Conservation (phyloP, 257 asterid species). For the Apocynum venetum region DNA sequence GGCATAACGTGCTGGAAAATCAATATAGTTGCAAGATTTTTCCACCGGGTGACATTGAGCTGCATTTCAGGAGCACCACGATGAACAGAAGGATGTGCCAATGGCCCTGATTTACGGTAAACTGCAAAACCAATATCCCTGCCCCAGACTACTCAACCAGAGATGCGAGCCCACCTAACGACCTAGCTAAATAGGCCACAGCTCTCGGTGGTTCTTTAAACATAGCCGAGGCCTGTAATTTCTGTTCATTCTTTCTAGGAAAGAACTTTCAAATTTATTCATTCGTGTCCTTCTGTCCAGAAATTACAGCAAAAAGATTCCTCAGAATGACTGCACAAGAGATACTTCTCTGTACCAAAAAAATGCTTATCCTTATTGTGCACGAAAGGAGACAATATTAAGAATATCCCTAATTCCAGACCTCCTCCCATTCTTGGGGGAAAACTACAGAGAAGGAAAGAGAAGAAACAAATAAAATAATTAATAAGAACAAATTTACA, state of each 20-base stretch:
- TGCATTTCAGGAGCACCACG: background rate
- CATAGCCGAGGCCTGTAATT: background rate
- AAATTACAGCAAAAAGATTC: background rate
- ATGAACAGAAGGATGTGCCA: background rate
- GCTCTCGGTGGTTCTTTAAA: background rate
- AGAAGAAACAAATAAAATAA: background rate
- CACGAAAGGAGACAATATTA: background rate
- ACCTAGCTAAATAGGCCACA: background rate
- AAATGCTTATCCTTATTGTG: background rate
- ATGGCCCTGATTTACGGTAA: background rate
- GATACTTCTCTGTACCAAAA: background rate
- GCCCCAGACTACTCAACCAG: background rate
- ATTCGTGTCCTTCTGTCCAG: background rate
- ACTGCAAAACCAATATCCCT: constrained; percentile 6
- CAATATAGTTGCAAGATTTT: background rate
- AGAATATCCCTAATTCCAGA: background rate
- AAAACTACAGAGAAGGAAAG: background rate
- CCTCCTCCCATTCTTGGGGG: background rate
- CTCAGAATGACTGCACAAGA: background rate
- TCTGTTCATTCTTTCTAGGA: background rate
- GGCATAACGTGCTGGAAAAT: background rate
- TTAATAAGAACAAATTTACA: background rate
- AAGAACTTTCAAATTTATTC: background rate
- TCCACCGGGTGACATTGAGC: background rate
- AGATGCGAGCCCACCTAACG: background rate